These are phyloP conservation scores for Linum lewisii DNA, from an alignment of 345 rosid genomes.

Conservation along the genomic window DNA sequence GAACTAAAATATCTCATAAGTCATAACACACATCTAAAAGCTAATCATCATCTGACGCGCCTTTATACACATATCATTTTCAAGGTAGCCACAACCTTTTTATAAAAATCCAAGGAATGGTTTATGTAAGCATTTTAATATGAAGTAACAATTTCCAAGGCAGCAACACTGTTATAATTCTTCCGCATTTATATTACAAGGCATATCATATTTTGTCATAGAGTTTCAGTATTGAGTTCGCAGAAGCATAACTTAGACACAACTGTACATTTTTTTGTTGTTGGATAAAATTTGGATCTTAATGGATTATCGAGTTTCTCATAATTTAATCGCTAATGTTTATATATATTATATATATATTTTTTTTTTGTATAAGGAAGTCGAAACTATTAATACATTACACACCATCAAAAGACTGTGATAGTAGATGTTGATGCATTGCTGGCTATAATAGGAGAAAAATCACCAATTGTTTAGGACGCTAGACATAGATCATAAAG, in stretches of 20 bases:
- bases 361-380: conserved; percentile 55
- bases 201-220: no score
- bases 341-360: not conserved
- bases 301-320: not conserved
- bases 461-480: conserved; percentile 78
- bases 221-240: no score
- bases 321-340: conserved; percentile 5
- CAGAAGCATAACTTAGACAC: no score
- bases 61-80: no score
- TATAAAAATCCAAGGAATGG: not conserved
- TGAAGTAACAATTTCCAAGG: no score
- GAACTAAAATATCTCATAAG: no score
- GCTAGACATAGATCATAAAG: conserved; percentile 61
- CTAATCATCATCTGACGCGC: no score
- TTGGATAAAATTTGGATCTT: not conserved
- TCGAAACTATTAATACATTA: conserved; percentile 77
- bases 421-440: conserved; percentile 94
- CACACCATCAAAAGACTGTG: conserved; percentile 92
- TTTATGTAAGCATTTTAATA: no score
- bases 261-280: no score
- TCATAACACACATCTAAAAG: no score
- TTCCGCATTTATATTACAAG: no score
- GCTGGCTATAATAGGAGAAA: conserved; percentile 61
- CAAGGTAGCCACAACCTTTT: not conserved
- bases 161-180: no score